Evolutionary conservation across 2,329 filamentous ascomycete species (phyloP).

Genomic region (Colletotrichum caudatum): DNA sequence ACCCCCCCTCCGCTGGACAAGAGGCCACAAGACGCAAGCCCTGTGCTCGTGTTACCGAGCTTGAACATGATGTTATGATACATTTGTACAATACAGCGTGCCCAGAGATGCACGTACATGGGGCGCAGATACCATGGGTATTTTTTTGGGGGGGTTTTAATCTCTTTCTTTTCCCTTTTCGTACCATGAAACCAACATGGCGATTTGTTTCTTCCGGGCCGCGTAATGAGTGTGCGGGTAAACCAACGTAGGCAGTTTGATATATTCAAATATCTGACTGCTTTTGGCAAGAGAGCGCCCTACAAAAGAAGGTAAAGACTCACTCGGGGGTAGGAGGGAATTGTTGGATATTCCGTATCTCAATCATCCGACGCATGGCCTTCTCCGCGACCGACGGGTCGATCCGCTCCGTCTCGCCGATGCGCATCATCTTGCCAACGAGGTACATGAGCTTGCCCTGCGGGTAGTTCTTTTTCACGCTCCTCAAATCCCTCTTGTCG

Average conservation of each 20-base stretch:
- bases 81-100: constrained; percentile 35
- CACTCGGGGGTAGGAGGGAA: too few species aligned
- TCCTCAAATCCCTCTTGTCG: constrained; percentile 51
- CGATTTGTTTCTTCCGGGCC: constrained; percentile 3
- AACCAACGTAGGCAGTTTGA: too few species aligned
- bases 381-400: constrained; percentile 64
- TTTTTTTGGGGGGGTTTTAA: neutral
- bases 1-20: neutral
- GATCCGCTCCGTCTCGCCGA: constrained; percentile 66
- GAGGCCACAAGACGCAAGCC: neutral
- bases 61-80: constrained; percentile 28
- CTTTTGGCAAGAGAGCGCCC: too few species aligned
- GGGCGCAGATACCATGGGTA: constrained; percentile 3
- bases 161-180: neutral
- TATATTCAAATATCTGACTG: too few species aligned
- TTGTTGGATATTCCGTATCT: constrained; percentile 31
- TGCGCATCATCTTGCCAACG: constrained; percentile 69
- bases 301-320: too few species aligned
- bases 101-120: constrained; percentile 4
- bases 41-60: constrained; percentile 22
- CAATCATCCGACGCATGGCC: constrained; percentile 54
- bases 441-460: constrained; percentile 72
- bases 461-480: constrained; percentile 56
- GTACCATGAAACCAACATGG: neutral
- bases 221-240: too few species aligned